Conservation (phyloP, 2,329 filamentous ascomycete species). For the Aspergillus bombycis region DNA sequence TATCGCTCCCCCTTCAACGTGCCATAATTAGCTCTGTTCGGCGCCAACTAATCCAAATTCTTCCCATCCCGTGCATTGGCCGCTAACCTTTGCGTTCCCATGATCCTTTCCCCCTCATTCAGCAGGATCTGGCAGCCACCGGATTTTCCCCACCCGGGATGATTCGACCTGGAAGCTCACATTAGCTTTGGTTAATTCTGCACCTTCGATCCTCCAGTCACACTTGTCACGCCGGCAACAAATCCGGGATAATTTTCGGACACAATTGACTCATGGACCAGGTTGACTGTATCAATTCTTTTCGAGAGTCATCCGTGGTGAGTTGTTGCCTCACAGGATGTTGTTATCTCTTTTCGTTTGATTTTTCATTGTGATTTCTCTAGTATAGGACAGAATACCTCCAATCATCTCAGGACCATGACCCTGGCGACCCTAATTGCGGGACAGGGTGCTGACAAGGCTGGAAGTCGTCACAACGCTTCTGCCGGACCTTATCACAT, state of each 20-base stretch:
- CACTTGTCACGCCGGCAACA: slow-evolving; percentile 16
- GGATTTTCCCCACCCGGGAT: background rate
- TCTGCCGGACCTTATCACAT: slow-evolving; percentile 20
- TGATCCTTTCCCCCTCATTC: slow-evolving; percentile 9
- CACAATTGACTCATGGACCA: background rate
- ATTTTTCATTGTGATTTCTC: too few relatives aligned
- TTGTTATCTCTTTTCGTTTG: too few relatives aligned
- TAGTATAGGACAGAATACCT: background rate
- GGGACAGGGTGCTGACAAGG: background rate
- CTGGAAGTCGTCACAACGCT: slow-evolving; percentile 14
- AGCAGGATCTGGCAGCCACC: slow-evolving; percentile 1
- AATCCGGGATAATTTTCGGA: background rate
- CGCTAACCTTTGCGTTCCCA: background rate
- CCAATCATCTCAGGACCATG: too few relatives aligned
- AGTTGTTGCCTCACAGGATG: too few relatives aligned
- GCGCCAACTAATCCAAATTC: background rate
- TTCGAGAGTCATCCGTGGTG: too few relatives aligned
- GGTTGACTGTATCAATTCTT: too few relatives aligned
- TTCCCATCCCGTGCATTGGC: background rate
- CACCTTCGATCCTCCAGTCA: slow-evolving; percentile 21
- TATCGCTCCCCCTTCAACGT: background rate
- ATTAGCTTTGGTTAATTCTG: slow-evolving; percentile 20
- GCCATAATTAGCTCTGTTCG: slow-evolving; percentile 17
- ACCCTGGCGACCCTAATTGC: background rate
- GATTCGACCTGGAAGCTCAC: background rate